Evolutionary conservation across 805 yeast species (phyloP), one percentile per base, ranked within the genome.

Genomic region (Barnettozyma sucrosica): DNA sequence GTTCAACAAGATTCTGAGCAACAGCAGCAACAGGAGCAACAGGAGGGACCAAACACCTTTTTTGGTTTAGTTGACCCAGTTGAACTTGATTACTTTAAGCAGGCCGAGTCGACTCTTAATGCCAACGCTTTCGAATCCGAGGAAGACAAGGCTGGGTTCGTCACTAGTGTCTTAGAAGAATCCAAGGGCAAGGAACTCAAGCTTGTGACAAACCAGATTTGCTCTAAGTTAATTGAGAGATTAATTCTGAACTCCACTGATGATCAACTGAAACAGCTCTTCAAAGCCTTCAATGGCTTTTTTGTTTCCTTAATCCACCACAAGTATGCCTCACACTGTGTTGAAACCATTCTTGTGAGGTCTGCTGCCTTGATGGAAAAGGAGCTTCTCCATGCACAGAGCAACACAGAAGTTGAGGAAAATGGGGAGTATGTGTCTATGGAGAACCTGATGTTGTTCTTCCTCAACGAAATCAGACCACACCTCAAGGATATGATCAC

Each of bases 191-290:
- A 90, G 58, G 98, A 92, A 66, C 70, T 93, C 55, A 92, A 93
- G 65, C 72, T 92, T 36, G 96, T 86, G 4, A 92, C 97, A 3
- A 90, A 92, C 61, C 97, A 90, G 61, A 89, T 92, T 48, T 89
- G 97, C 65, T 92, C 98, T 21, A 92, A 92, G 63, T 72, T 93
- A 49, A 75, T 93, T 72, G 99, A 92, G 66, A 74, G 99, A 61
- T 69, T 92, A 51, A 76, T 92, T n/a, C 66, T 86, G 37, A 68
- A 71, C 18, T 83, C 90, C 14, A 72, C 75, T 24, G 83, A 80
- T 51, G 69, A 66, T 11, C 95, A 89, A 63, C 65, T 89, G 50
- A 81, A 81, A 56, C 69, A 71, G 28, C 61, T 90, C 0, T 85
- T 83, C 64, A 75, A 73, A 50, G 78, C 82, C 1, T 85, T 89